Conservation (phyloP, 2,329 filamentous ascomycete genomes). For the Beauveria asiatica region DNA sequence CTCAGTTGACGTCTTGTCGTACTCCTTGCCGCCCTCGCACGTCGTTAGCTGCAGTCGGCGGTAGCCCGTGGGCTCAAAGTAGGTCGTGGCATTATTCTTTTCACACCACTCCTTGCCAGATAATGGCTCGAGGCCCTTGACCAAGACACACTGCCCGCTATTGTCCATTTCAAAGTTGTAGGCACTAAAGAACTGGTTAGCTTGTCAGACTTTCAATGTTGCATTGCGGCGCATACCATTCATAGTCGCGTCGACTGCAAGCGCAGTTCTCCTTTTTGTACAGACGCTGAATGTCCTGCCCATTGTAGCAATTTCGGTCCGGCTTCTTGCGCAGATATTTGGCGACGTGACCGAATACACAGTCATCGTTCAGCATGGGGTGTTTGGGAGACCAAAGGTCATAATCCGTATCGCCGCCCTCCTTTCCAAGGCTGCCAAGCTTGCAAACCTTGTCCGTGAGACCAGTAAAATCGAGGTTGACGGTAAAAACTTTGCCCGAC, state of each 20-base stretch:
- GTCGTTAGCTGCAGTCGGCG: constrained; percentile 84
- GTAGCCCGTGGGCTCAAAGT: constrained; percentile 79
- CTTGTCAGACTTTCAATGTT: neutral
- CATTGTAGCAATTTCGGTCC: constrained; percentile 75
- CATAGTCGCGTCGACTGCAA: constrained; percentile 79
- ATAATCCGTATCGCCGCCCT: constrained; percentile 59
- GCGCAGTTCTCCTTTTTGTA: constrained; percentile 71
- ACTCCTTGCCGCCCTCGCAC: constrained; percentile 65
- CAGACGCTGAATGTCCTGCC: constrained; percentile 59
- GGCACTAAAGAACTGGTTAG: constrained; percentile 49
- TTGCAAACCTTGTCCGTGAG: constrained; percentile 67
- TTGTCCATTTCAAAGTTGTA: constrained; percentile 83
- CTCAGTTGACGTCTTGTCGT: constrained; percentile 54
- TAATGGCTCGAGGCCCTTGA: constrained; percentile 59
- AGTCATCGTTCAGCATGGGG: constrained; percentile 67
- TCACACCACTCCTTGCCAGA: constrained; percentile 43
- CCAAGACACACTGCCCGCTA: constrained; percentile 69
- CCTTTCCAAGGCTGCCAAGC: constrained; percentile 58
- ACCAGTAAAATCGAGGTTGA: constrained; percentile 85
- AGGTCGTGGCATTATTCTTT: constrained; percentile 62
- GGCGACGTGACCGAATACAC: constrained; percentile 85
- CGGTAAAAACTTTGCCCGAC: constrained; percentile 53
- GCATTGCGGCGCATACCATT: constrained; percentile 58
- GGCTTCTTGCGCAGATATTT: constrained; percentile 85
- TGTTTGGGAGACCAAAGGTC: constrained; percentile 81